Conservation (phyloP, 179 eudicot species). For the Silene noctiflora region DNA sequence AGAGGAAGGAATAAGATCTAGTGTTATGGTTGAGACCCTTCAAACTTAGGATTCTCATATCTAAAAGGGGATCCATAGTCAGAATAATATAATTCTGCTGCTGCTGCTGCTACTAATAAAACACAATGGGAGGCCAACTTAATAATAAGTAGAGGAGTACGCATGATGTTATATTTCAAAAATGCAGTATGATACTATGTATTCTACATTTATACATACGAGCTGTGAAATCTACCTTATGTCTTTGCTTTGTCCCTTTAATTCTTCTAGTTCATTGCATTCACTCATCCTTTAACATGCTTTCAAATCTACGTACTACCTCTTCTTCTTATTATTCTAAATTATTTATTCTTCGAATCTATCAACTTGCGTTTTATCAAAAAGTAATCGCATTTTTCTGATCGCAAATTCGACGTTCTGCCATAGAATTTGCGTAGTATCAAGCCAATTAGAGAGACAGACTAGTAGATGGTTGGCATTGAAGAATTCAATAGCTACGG, state of each 20-base stretch:
- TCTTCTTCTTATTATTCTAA: background rate
- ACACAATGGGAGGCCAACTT: no score
- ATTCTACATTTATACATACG: background rate
- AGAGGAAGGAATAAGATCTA: conserved; percentile 15
- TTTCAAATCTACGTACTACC: no score
- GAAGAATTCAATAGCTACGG: no score
- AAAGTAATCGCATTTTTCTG: no score
- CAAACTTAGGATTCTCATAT: conserved; percentile 14
- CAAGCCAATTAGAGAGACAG: no score
- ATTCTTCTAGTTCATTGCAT: background rate
- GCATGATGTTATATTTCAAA: background rate
- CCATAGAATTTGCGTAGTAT: no score
- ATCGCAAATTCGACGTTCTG: no score
- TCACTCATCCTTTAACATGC: background rate
- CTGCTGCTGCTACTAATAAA: background rate
- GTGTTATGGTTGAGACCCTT: background rate
- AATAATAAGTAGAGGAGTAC: no score
- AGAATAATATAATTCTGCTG: no score
- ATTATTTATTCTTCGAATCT: background rate
- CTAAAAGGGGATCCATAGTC: background rate
- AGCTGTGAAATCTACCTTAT: background rate
- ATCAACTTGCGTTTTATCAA: no score
- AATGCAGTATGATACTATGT: background rate
- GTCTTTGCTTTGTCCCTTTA: background rate
- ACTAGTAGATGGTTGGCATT: no score